phyloP scores from a whole-genome alignment of 176 grass and related monocot genomes.

The Avena insularis region DNA sequence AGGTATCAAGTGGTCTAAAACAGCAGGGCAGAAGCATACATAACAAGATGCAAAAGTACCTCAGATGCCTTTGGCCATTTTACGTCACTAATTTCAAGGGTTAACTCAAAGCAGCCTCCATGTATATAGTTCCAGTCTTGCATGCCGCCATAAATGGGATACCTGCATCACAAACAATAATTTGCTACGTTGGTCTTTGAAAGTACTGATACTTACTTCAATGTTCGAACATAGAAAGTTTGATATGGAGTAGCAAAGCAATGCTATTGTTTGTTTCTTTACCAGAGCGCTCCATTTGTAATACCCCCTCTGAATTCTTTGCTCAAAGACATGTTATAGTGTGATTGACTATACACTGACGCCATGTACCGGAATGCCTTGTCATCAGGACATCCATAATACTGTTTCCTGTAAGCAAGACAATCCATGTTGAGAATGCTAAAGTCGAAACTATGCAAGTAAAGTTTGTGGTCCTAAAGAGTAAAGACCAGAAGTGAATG shows the following conservation, averaged over 20 bases:
- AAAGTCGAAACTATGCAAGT: slow-evolving; percentile 39
- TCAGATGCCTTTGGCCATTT: slow-evolving; percentile 95
- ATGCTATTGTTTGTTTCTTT: slow-evolving; percentile 32
- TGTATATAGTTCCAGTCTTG: slow-evolving; percentile 99
- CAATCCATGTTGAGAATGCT: slow-evolving; percentile 42
- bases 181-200: slow-evolving; percentile 27
- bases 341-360: slow-evolving; percentile 80
- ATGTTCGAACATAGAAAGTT: background rate
- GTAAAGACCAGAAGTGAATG: background rate
- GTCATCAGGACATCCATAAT: slow-evolving; percentile 92
- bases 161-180: slow-evolving; percentile 61
- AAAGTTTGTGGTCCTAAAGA: slow-evolving; percentile 10
- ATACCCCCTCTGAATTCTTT: slow-evolving; percentile 96
- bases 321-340: slow-evolving; percentile 96
- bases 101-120: slow-evolving; percentile 95
- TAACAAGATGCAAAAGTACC: slow-evolving; percentile 54
- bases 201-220: background rate
- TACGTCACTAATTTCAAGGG: slow-evolving; percentile 89
- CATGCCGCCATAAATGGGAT: slow-evolving; percentile 99
- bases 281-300: slow-evolving; percentile 93
- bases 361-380: slow-evolving; percentile 86
- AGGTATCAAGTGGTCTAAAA: slow-evolving; percentile 4
- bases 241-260: background rate
- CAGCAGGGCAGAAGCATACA: slow-evolving; percentile 9
- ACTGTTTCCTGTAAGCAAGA: slow-evolving; percentile 72